These are phyloP conservation scores for Ensete glaucum DNA, from an alignment of 176 grass and related monocot genomes.

Conservation along the genomic window DNA sequence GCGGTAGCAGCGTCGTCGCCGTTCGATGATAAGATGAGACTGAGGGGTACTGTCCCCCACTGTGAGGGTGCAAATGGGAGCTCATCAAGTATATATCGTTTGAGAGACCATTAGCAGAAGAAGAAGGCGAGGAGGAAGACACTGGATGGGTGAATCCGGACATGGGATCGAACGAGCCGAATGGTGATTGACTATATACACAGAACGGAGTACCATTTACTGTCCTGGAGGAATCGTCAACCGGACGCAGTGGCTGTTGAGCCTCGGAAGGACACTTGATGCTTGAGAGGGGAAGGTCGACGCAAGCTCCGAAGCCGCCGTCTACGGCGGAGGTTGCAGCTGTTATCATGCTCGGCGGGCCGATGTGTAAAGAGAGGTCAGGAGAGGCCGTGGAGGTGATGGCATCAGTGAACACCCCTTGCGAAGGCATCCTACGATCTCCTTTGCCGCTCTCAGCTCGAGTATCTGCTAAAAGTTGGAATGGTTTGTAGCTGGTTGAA, in stretches of 20 bases:
- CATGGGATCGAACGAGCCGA: too few species aligned
- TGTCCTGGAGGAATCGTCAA: not conserved
- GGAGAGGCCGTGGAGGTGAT: slow-evolving; percentile 15
- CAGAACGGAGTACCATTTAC: not conserved
- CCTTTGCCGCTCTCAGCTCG: too few species aligned
- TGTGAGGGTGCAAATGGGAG: not conserved
- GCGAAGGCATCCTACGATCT: not conserved
- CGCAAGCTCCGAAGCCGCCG: not conserved
- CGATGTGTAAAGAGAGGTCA: slow-evolving; percentile 34
- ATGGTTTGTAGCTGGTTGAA: not conserved
- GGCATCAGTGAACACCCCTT: too few species aligned
- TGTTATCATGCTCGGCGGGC: slow-evolving; percentile 13
- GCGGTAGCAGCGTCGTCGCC: slow-evolving; percentile 1
- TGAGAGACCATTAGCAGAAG: not conserved
- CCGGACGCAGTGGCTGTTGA: too few species aligned
- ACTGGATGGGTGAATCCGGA: too few species aligned
- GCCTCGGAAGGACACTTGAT: not conserved
- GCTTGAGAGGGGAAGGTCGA: not conserved
- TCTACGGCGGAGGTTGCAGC: not conserved
- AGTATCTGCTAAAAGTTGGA: too few species aligned
- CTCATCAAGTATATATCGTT: not conserved
- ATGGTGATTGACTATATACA: not conserved
- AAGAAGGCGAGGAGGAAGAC: too few species aligned
- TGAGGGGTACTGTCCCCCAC: not conserved
- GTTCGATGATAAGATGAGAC: not conserved